Base-by-base conservation (phyloP, 305 asterid genomes). In the Andrographis paniculata region DNA sequence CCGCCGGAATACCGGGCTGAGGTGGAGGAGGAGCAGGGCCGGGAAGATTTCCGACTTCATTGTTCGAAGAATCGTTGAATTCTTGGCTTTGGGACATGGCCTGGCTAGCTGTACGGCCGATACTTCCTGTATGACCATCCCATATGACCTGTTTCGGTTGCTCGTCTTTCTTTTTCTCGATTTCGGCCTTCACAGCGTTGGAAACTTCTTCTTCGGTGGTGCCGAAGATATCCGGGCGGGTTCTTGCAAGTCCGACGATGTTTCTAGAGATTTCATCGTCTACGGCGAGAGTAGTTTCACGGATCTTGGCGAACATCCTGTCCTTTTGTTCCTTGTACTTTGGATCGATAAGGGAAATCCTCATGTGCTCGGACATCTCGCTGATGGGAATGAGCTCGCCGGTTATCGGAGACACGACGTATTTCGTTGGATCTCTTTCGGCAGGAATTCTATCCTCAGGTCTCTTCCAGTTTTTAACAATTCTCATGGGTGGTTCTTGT, bases 291-390 rank as follows among this genome's bases (percentile, higher is more conserved):
- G 95, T 89, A 1, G 98, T 89, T 53, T 85, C 98, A 59, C 73
- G 70, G 30, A 89, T 89, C 86, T 89, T 89, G 18, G 95, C 95
- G 72, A 89, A 89, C 95, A 89, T 89, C 70, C 94, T 75, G 43
- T 88, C 95, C 70, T 88, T 88, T 60, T 88, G 95, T 58, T 88
- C 95, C 89, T 88, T 88, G 57, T 69, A 88, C 65, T 88, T 88
- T 27, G 95, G 93, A 72, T 88, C 97, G 49, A 84, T 88, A 30
- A 81, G 79, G 63, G 97, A 88, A 52, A 88, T 88, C 61, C 97
- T 81, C 79, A 88, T 84, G 76, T 88, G 97, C 54, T 88, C 97
- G 11, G 97, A 88, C 97, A 84, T 88, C 75, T 88, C 95, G 57
- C 61, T 84, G 47, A 81, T 70, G 47, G 60, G 89, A 64, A 88